These are phyloP conservation scores for Lumnitzera racemosa DNA, from an alignment of 345 rosid genomes.

Conservation along the genomic window DNA sequence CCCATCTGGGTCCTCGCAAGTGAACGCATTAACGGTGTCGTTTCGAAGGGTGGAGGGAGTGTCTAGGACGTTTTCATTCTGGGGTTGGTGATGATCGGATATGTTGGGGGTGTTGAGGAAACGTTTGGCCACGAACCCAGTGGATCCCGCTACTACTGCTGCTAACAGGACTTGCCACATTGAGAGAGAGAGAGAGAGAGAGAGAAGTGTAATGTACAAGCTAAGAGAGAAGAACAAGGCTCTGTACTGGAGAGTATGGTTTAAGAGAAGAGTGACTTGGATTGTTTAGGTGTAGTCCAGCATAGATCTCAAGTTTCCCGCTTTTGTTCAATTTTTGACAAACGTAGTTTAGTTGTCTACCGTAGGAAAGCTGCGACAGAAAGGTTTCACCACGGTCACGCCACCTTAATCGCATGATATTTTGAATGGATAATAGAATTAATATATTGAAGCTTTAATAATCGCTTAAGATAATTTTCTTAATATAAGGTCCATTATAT, in stretches of 20 bases:
- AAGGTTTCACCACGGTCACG: too few relatives aligned
- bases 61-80: not conserved
- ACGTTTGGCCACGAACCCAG: slow-evolving; percentile 54
- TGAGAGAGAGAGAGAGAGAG: slow-evolving; percentile 6
- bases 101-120: slow-evolving; percentile 21
- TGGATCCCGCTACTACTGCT: slow-evolving; percentile 72
- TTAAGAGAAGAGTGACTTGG: not conserved
- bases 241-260: not conserved
- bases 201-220: slow-evolving; percentile 5
- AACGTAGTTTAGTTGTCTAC: too few relatives aligned
- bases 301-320: slow-evolving; percentile 50
- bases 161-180: slow-evolving; percentile 84
- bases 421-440: too few relatives aligned
- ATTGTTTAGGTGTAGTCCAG: slow-evolving; percentile 1
- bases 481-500: too few relatives aligned
- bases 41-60: not conserved
- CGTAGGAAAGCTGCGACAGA: too few relatives aligned
- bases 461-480: too few relatives aligned
- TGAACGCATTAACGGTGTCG: slow-evolving; percentile 21
- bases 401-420: too few relatives aligned
- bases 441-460: too few relatives aligned
- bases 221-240: not conserved
- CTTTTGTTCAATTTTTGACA: slow-evolving; percentile 14
- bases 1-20: slow-evolving; percentile 25
- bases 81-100: not conserved